Evolutionary conservation across 1,284 basidiomycete genomes (phyloP).

Genomic region (Meira miltonrushii): DNA sequence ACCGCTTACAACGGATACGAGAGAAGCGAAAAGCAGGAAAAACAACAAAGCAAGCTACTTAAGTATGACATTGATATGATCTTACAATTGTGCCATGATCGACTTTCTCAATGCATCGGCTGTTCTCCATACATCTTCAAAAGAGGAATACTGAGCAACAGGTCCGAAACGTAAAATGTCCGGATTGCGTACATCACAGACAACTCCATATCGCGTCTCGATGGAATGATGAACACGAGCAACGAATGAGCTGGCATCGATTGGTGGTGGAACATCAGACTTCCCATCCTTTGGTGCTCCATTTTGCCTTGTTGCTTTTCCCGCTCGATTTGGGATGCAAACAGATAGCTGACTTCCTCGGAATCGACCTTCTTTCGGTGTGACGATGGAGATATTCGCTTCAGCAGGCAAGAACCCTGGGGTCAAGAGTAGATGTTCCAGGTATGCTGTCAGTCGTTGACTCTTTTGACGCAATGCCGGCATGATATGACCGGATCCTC

Average conservation of each 20-base stretch:
- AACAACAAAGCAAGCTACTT: background rate
- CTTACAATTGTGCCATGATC: background rate
- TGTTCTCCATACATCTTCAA: constrained; percentile 39
- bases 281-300: constrained; percentile 7
- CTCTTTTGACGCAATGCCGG: constrained; percentile 33
- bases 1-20: background rate
- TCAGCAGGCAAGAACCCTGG: constrained; percentile 32
- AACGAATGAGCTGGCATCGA: constrained; percentile 26
- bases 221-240: constrained; percentile 32
- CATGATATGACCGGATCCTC: constrained; percentile 42
- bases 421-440: constrained; percentile 31
- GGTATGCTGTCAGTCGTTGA: constrained; percentile 40
- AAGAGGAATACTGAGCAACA: constrained; percentile 42
- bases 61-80: background rate
- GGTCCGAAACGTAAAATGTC: constrained; percentile 48
- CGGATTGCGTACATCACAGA: constrained; percentile 42
- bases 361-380: constrained; percentile 34
- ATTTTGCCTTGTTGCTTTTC: background rate
- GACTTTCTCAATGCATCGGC: constrained; percentile 29
- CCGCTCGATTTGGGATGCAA: constrained; percentile 25
- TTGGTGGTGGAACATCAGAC: constrained; percentile 33
- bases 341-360: constrained; percentile 44
- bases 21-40: constrained; percentile 3
- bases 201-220: constrained; percentile 34
- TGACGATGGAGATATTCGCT: constrained; percentile 30